These are phyloP conservation scores for Fusarium piperis DNA, from an alignment of 2,329 filamentous ascomycete species.

Conservation along the genomic window DNA sequence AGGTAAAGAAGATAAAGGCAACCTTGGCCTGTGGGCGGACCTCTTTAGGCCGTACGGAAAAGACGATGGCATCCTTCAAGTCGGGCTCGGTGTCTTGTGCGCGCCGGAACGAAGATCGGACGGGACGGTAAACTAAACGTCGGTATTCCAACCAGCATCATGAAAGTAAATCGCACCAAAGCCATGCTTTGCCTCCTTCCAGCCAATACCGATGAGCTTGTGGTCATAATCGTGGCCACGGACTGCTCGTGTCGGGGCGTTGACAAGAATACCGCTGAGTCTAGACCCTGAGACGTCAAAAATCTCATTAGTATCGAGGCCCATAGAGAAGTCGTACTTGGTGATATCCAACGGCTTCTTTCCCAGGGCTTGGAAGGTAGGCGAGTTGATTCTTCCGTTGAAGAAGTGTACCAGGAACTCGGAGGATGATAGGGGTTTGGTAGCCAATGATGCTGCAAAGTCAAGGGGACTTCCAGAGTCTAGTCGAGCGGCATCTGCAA, in stretches of 20 bases:
- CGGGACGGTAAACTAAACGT: background rate
- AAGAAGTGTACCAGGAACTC: background rate
- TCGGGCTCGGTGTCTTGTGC: background rate
- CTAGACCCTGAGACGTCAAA: background rate
- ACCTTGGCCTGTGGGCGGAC: constrained; percentile 5
- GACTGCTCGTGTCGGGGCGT: background rate
- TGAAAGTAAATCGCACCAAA: background rate
- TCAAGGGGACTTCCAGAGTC: background rate
- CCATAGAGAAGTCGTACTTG: background rate
- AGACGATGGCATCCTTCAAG: constrained; percentile 44
- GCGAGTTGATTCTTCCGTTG: background rate
- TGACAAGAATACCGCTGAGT: background rate
- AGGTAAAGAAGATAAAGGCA: constrained; percentile 44
- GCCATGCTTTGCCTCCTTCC: background rate
- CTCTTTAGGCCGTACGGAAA: constrained; percentile 38
- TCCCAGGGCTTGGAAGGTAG: background rate
- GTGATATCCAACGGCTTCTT: background rate
- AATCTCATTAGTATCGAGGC: background rate
- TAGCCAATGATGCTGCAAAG: background rate
- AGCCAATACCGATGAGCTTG: background rate
- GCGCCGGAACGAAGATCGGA: background rate
- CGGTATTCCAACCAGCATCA: background rate
- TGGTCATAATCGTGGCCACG: background rate
- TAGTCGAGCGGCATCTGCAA: background rate
- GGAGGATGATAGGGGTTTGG: background rate